Evolutionary conservation across 371 early-diverging fungal genomes (phyloP).

Genomic region (Actinomortierella ambigua): DNA sequence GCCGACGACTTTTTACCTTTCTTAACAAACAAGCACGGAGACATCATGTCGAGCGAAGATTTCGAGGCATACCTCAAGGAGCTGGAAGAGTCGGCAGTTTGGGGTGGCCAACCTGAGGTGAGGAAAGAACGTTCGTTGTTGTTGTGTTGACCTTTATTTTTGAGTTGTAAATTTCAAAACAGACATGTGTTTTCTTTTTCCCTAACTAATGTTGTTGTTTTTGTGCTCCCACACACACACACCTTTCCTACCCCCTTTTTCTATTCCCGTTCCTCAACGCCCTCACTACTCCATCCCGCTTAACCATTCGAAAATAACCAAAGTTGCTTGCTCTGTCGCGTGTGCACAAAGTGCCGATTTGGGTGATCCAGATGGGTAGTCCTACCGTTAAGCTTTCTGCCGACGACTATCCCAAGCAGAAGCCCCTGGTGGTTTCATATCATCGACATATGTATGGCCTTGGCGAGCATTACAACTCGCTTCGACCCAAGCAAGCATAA

Average conservation of each 20-base stretch:
- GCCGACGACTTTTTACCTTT: conserved; percentile 91
- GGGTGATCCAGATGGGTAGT: conserved; percentile 79
- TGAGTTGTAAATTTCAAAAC: neutral
- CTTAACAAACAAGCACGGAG: conserved; percentile 79
- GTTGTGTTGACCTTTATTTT: conserved; percentile 6
- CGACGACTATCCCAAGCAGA: conserved; percentile 63
- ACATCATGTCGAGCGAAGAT: conserved; percentile 67
- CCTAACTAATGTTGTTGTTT: neutral
- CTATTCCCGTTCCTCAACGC: neutral
- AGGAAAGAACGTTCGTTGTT: conserved; percentile 10
- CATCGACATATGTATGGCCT: conserved; percentile 91
- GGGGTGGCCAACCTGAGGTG: conserved; percentile 98
- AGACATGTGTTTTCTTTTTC: neutral
- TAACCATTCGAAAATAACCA: neutral
- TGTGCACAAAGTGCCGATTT: conserved; percentile 70
- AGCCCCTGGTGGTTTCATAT: conserved; percentile 80
- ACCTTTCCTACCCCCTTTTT: neutral
- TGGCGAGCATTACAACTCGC: conserved; percentile 95
- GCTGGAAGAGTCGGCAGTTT: conserved; percentile 80
- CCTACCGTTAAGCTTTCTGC: conserved; percentile 79
- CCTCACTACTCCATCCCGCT: too few species aligned
- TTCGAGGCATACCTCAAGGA: conserved; percentile 79
- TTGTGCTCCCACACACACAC: neutral
- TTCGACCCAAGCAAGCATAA: conserved; percentile 31
- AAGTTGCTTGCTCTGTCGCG: conserved; percentile 81